Evolutionary conservation across 352 stramenopile species (phyloP).

Genomic region (Globisporangium takayamanum): DNA sequence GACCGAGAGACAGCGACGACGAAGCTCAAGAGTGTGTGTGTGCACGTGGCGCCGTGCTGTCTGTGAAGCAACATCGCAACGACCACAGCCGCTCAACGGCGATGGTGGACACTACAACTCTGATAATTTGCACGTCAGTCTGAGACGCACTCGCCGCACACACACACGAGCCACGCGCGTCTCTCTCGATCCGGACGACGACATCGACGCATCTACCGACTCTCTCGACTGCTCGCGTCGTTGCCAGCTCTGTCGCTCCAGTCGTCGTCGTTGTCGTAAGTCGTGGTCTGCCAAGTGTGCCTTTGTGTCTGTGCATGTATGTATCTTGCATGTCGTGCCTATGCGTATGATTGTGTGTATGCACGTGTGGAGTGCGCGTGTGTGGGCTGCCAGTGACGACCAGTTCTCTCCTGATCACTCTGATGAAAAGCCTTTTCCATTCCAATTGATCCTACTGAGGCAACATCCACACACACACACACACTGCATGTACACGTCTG

Average conservation of each 20-base stretch:
- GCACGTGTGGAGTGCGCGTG: not conserved
- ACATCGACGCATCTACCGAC: not conserved
- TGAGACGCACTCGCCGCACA: conserved; percentile 37
- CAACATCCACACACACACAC: conserved; percentile 17
- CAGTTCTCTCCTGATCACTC: conserved; percentile 61
- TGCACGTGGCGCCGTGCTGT: conserved; percentile 13
- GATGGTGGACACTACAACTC: conserved; percentile 52
- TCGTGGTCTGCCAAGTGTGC: conserved; percentile 9
- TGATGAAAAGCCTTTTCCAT: conserved; percentile 75
- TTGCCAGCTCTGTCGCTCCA: not conserved
- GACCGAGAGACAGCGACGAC: not conserved
- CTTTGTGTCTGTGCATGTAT: not conserved
- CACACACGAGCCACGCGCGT: not conserved
- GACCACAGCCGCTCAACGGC: conserved; percentile 27
- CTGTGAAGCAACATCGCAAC: conserved; percentile 50
- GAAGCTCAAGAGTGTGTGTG: not conserved
- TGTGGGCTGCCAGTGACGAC: conserved; percentile 56
- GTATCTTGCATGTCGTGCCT: not conserved
- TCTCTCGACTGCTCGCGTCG: not conserved
- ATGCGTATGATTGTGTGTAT: not conserved
- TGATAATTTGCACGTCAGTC: conserved; percentile 89
- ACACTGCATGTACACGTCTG: not conserved
- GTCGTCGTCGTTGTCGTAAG: not conserved
- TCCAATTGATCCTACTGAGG: conserved; percentile 89
- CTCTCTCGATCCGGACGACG: not conserved